Base-by-base conservation (phyloP, 768 basidiomycete genomes). In the Lyophyllum decastes region DNA sequence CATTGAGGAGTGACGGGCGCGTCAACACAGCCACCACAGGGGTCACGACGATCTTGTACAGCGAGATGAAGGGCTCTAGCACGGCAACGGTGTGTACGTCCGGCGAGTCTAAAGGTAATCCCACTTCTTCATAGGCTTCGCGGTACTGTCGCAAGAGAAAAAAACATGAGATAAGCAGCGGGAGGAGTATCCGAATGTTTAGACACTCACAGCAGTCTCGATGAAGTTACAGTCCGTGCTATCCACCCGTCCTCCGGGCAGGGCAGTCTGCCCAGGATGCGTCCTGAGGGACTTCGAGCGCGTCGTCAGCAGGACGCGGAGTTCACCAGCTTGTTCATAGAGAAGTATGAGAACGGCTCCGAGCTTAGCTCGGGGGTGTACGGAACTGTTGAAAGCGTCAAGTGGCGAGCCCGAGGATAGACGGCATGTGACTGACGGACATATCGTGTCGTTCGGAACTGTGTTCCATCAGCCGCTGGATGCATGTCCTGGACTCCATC, bases 81-180 rank as follows among this genome's bases (percentile, higher is more conserved):
- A 78, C 73, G 26, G 85, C 85, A 19, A 94, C 68, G 1, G 79
- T 78, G 64, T 88, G 80, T 17, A 93, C 73, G 48, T 82, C 70
- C 0, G 85, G 81, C 38, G 79, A 81, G 52, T 76, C 55, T 2
- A 84, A 67, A 0, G 90, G 86, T 2, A 95, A 77, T 1, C 73
- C 84, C 19, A 95, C 89, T 75, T 96, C 94, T 74, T 96, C 94
- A 54, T 84, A 70, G 0, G 94, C 94, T 72, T 96, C 94, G 56
- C 94, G 79, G 48, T 81, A 81, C 94, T 95, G 65, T 14, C 40
- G 44, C 26, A 44, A n/a, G n/a, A n/a, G n/a, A n/a, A n/a, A n/a
- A n/a, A n/a, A 35, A 30, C 44, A 52, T 49, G n/a, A 40, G 11
- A 4, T 17, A 49, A 9, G 8, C 7, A 30, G n/a, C n/a, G n/a